phyloP scores from a whole-genome alignment of 768 basidiomycete genomes.

The Lactarius sp. region DNA sequence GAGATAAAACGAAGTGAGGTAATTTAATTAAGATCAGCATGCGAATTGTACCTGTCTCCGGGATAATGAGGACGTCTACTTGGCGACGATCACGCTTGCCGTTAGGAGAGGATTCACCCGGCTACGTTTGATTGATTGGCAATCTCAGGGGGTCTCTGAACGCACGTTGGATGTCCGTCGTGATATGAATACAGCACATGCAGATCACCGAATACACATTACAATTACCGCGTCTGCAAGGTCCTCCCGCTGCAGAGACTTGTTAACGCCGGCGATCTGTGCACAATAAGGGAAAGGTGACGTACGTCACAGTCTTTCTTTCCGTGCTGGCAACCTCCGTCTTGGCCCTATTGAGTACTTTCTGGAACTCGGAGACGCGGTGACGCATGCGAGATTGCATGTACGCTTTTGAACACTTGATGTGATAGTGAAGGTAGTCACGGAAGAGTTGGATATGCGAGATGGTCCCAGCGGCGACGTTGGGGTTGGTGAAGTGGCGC shows the following conservation, averaged over 20 bases:
- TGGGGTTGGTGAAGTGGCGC: slow-evolving; percentile 79
- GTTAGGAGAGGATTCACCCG: no score
- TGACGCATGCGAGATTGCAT: slow-evolving; percentile 97
- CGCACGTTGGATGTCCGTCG: neutral
- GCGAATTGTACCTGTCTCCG: no score
- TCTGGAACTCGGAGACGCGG: slow-evolving; percentile 92
- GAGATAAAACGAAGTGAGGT: no score
- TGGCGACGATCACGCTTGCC: no score
- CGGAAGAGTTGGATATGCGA: slow-evolving; percentile 96
- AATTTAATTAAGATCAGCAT: no score
- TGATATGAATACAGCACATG: slow-evolving; percentile 23
- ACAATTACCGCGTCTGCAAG: slow-evolving; percentile 24
- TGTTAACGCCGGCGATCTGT: neutral
- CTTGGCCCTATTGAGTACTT: slow-evolving; percentile 93
- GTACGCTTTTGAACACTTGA: slow-evolving; percentile 98
- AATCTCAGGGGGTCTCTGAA: neutral
- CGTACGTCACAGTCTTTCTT: slow-evolving; percentile 87
- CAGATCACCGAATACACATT: slow-evolving; percentile 9
- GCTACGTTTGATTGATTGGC: no score
- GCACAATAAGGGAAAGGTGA: slow-evolving; percentile 13
- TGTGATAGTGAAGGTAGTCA: slow-evolving; percentile 99
- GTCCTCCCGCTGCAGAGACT: slow-evolving; percentile 24
- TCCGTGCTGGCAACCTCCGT: slow-evolving; percentile 79
- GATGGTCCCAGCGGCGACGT: slow-evolving; percentile 70
- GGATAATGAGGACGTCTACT: no score